Percentiles rank a stretch among this genome's conserved stretches.
Evolutionary conservation across 1,139 yeast species (phyloP).

Genomic region (Nematodospora anomalae): DNA sequence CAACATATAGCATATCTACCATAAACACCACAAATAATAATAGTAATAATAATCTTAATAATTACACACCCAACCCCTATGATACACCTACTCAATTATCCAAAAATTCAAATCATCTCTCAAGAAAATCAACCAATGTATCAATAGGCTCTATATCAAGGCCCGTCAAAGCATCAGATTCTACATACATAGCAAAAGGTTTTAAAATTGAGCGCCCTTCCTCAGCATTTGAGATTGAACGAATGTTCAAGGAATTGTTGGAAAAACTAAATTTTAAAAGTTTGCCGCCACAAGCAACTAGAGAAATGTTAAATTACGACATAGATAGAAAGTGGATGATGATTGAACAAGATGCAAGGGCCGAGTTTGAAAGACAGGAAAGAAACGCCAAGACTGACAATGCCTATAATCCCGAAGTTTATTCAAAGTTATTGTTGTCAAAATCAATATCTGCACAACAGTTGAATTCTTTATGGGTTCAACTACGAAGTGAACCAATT

Average conservation of each 20-base stretch:
- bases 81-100: conserved; percentile 25
- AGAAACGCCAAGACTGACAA: conserved; percentile 35
- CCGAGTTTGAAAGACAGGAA: conserved; percentile 67
- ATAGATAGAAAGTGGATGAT: conserved; percentile 88
- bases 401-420: conserved; percentile 67
- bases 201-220: conserved; percentile 53
- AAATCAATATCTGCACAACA: conserved; percentile 69
- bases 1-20: conserved; percentile 38
- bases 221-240: conserved; percentile 60
- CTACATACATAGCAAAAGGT: conserved; percentile 17
- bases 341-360: conserved; percentile 80
- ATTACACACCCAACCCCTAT: conserved; percentile 30
- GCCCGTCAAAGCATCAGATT: conserved; percentile 28
- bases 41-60: too few relatives aligned
- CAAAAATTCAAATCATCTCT: conserved; percentile 8
- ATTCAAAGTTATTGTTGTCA: conserved; percentile 72
- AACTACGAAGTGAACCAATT: conserved; percentile 86
- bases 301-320: conserved; percentile 74
- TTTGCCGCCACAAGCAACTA: conserved; percentile 74
- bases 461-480: conserved; percentile 84
- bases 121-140: conserved; percentile 19
- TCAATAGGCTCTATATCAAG: conserved; percentile 36
- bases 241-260: conserved; percentile 69
- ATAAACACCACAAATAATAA: conserved; percentile 9
- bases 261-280: conserved; percentile 80